phyloP scores from a whole-genome alignment of 306 rosid genomes.

The Cicer bijugum region DNA sequence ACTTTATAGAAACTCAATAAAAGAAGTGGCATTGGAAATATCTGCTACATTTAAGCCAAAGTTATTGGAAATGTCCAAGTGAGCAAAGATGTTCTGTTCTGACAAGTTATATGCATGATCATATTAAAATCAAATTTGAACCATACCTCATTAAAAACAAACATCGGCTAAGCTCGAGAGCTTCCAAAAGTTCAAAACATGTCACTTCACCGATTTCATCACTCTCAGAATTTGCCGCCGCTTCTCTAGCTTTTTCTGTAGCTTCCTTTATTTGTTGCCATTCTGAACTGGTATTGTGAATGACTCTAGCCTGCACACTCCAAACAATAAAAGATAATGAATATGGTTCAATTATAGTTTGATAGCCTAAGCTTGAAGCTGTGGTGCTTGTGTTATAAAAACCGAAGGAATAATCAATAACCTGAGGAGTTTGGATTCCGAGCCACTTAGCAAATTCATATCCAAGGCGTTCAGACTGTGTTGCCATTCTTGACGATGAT shows the following conservation, averaged over 20 bases:
- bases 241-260: slow-evolving; percentile 80
- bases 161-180: slow-evolving; percentile 95
- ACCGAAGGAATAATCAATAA: slow-evolving; percentile 41
- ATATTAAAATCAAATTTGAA: slow-evolving; percentile 29
- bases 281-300: slow-evolving; percentile 79
- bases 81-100: slow-evolving; percentile 39
- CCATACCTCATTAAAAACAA: slow-evolving; percentile 79
- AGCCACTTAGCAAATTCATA: slow-evolving; percentile 89
- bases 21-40: not conserved
- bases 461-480: slow-evolving; percentile 94
- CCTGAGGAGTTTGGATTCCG: slow-evolving; percentile 92
- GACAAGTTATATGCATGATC: slow-evolving; percentile 30
- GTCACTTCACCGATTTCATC: slow-evolving; percentile 87
- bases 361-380: slow-evolving; percentile 36
- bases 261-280: slow-evolving; percentile 97
- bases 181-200: slow-evolving; percentile 92
- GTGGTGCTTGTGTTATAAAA: slow-evolving; percentile 16
- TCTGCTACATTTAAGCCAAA: slow-evolving; percentile 22
- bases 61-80: slow-evolving; percentile 20
- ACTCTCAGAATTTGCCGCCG: slow-evolving; percentile 71
- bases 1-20: not conserved
- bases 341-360: slow-evolving; percentile 26
- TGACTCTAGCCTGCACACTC: slow-evolving; percentile 77
- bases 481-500: slow-evolving; percentile 91
- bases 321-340: slow-evolving; percentile 38